A percentile compares a stretch with the other conserved stretches of the same genome.
Conservation (phyloP, 2,329 filamentous ascomycete species). For the Monosporascus sp. region DNA sequence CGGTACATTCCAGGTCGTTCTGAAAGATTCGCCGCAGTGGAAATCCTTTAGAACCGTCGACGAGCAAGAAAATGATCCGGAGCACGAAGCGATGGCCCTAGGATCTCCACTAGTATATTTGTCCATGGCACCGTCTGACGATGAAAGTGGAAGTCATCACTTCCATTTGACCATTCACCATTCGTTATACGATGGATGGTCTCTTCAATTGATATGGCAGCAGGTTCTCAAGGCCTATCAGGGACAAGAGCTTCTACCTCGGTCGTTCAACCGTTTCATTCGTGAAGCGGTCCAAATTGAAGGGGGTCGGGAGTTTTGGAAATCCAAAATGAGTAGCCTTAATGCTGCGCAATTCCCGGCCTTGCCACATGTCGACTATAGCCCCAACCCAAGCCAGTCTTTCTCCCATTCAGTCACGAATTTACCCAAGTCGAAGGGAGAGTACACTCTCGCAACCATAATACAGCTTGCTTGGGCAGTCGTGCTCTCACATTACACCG, state of each 20-base stretch:
- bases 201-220: conserved; percentile 12
- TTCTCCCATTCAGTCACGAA: neutral
- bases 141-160: conserved; percentile 1
- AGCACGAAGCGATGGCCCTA: too few relatives aligned
- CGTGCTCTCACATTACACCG: conserved; percentile 30
- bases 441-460: conserved; percentile 30
- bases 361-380: conserved; percentile 12
- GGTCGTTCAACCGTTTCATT: too few relatives aligned
- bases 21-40: too few relatives aligned
- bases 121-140: neutral
- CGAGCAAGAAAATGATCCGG: too few relatives aligned
- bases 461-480: conserved; percentile 37
- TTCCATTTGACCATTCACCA: conserved; percentile 28
- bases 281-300: neutral
- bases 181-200: conserved; percentile 29
- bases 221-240: conserved; percentile 7
- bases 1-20: too few relatives aligned
- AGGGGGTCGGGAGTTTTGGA: conserved; percentile 16
- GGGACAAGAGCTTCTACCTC: neutral
- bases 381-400: conserved; percentile 19
- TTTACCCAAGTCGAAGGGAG: too few relatives aligned
- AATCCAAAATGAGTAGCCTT: conserved; percentile 12
- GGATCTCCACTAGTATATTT: too few relatives aligned
- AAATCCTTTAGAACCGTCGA: too few relatives aligned
- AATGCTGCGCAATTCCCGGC: conserved; percentile 14